Base-by-base conservation (phyloP, 2,329 filamentous ascomycete species). In the Colletotrichum scovillei region DNA sequence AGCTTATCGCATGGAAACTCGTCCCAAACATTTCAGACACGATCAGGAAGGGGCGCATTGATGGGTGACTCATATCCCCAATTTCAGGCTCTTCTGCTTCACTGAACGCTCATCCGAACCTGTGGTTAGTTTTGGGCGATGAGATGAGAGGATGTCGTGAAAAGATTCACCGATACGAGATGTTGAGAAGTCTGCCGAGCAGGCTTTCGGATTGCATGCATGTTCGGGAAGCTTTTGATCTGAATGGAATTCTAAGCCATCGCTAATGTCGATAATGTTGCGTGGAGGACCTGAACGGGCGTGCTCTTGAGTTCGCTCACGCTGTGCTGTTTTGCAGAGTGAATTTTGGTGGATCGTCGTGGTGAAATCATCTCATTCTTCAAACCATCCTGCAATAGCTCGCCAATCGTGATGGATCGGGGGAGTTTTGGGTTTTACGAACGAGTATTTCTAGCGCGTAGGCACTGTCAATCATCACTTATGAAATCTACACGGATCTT, bases 301-400 rank as follows among this genome's bases (percentile, higher is more conserved):
- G 19, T 46, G 5, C 42, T 8, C 14, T 38, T 46, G 42, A 9
- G 2, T n/a, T 8, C 42, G 1, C 42, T 49, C 42, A 49, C 4
- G 42, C 42, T 1, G 42, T n/a, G 19, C 3, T 9, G 3, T 4
- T 19, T n/a, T 49, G 19, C 42, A 11, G 8, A 8, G 16, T 49
- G 3, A 9, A n/a, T 1, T 8, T 11, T n/a, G 1, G 8, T 4
- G 19, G 16, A 4, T n/a, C 7, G 7, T 49, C 3, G 1, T 9
- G 42, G 9, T n/a, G 7, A 49, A 3, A 1, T n/a, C 0, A 42
- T 16, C 38, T 42, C 38, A 42, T 5, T 42, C 2, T 3, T 6
- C 38, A 22, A n/a, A n/a, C n/a, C n/a, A n/a, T n/a, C n/a, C n/a
- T n/a, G n/a, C n/a, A n/a, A n/a, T n/a, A n/a, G n/a, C n/a, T n/a